Percentiles rank a stretch among this genome's conserved stretches.
phyloP scores from a whole-genome alignment of 2,329 filamentous ascomycete species.

The Diaporthe caulivora region DNA sequence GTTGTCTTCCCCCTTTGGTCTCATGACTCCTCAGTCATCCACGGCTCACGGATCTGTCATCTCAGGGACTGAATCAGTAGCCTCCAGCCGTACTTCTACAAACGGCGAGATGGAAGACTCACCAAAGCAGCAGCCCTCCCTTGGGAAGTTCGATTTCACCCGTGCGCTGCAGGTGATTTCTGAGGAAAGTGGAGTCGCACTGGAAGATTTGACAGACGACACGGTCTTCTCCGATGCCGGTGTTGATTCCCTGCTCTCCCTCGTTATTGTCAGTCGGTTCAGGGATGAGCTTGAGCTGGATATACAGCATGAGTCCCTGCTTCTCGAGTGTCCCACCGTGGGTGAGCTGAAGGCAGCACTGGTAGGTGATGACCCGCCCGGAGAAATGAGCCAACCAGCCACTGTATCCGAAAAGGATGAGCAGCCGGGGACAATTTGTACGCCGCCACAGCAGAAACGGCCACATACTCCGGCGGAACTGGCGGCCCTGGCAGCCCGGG shows the following conservation, averaged over 20 bases:
- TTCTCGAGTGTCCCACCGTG: slow-evolving; percentile 21
- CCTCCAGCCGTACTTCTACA: neutral
- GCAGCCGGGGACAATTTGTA: too few species aligned
- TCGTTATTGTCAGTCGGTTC: slow-evolving; percentile 68
- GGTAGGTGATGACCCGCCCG: neutral
- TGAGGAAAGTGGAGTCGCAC: slow-evolving; percentile 65
- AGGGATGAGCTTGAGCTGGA: slow-evolving; percentile 69
- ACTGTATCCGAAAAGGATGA: neutral
- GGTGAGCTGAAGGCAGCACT: neutral
- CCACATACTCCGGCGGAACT: neutral
- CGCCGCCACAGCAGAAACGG: neutral
- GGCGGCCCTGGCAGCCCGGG: neutral
- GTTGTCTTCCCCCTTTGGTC: neutral
- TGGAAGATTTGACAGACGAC: slow-evolving; percentile 67
- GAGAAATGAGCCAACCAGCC: neutral
- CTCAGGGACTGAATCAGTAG: neutral
- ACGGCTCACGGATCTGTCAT: neutral
- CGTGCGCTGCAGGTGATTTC: slow-evolving; percentile 66
- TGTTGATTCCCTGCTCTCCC: slow-evolving; percentile 69
- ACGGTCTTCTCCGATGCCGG: slow-evolving; percentile 68
- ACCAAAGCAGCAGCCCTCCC: neutral
- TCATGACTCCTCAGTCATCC: neutral
- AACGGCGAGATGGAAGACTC: neutral
- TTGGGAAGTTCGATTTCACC: slow-evolving; percentile 40
- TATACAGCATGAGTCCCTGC: slow-evolving; percentile 46